These are phyloP conservation scores for Tuber umbilicatum DNA, from an alignment of 495 filamentous ascomycete genomes.

Conservation along the genomic window DNA sequence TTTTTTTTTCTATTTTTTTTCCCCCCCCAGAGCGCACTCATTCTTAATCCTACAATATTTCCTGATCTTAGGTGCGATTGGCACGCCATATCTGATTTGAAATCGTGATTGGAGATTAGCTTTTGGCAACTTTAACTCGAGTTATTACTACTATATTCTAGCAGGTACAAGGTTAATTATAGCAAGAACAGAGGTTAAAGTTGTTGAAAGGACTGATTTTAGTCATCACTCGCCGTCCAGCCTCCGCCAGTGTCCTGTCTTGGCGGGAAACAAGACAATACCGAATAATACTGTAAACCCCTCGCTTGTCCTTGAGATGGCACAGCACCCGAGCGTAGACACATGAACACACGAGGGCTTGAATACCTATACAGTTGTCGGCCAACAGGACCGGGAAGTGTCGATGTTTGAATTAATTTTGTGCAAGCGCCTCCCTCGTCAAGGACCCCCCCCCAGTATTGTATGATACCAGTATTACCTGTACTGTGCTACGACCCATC, in stretches of 20 bases:
- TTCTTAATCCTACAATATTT: not conserved
- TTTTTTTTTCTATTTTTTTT: not conserved
- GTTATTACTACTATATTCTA: too few species aligned
- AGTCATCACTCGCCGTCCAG: not conserved
- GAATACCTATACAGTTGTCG: not conserved
- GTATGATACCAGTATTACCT: not conserved
- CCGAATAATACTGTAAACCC: not conserved
- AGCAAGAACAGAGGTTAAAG: too few species aligned
- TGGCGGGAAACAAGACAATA: not conserved
- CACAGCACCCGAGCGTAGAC: not conserved
- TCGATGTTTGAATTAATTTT: not conserved
- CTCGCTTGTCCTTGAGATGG: not conserved
- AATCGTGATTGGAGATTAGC: too few species aligned
- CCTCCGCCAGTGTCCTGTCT: not conserved
- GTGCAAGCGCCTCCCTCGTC: not conserved
- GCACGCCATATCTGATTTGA: too few species aligned
- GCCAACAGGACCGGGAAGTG: not conserved
- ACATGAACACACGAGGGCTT: not conserved
- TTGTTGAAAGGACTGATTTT: not conserved
- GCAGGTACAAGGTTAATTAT: too few species aligned
- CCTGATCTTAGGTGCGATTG: too few species aligned
- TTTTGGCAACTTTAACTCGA: too few species aligned
- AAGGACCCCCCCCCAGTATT: not conserved
- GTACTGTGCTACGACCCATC: not conserved
- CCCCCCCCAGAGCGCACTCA: not conserved